A percentile compares a stretch with the other conserved stretches of the same genome.
These are phyloP conservation scores for Xylaria sp. DNA, from an alignment of 2,329 filamentous ascomycete genomes.

Conservation along the genomic window DNA sequence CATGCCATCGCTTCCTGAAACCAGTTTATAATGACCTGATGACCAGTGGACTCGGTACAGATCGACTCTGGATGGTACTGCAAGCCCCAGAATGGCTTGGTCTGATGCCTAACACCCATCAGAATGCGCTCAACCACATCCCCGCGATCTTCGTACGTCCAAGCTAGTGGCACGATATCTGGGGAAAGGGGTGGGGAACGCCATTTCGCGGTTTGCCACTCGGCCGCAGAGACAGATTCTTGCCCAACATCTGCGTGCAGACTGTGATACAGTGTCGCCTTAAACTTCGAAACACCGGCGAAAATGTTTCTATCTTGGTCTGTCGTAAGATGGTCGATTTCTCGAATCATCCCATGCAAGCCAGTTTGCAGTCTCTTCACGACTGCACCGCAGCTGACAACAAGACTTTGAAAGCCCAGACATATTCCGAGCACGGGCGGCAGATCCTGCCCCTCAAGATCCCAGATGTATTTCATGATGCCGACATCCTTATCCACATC, in stretches of 20 bases:
- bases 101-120: conserved; percentile 78
- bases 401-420: conserved; percentile 86
- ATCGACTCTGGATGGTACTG: conserved; percentile 93
- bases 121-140: conserved; percentile 64
- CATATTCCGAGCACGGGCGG: conserved; percentile 89
- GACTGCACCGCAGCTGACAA: conserved; percentile 71
- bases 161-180: conserved; percentile 68
- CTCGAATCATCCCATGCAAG: conserved; percentile 82
- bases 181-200: conserved; percentile 48
- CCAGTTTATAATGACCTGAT: conserved; percentile 77
- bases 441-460: conserved; percentile 64
- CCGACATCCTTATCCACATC: conserved; percentile 79
- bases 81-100: conserved; percentile 82
- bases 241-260: conserved; percentile 66
- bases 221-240: conserved; percentile 49
- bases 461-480: conserved; percentile 81
- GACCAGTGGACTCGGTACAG: conserved; percentile 77
- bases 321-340: conserved; percentile 64
- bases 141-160: conserved; percentile 62
- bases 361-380: conserved; percentile 76
- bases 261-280: conserved; percentile 82
- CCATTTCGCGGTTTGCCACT: conserved; percentile 57
- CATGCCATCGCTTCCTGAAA: conserved; percentile 72
- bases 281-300: conserved; percentile 64
- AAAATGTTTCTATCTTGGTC: conserved; percentile 70